Evolutionary conservation across 129 eudicot genomes (phyloP), one percentile per base, ranked within the genome.

Genomic region (Rutidosis leptorrhynchoides): DNA sequence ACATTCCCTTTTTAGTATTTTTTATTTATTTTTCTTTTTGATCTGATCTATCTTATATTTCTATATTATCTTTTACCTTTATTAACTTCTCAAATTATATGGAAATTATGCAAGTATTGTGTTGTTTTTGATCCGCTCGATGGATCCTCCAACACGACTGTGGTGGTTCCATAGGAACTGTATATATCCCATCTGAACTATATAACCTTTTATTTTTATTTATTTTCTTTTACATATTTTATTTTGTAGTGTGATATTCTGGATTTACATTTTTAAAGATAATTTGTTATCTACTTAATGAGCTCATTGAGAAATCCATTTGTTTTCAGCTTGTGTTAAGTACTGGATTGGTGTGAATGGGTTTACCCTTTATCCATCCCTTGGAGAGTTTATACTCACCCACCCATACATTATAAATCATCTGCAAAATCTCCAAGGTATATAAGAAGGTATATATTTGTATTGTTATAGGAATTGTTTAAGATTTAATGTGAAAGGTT

Each of bases 121-220:
- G 99, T 93, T 29, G 95, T 84, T 59, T 93, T 93, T 58, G 99
- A 93, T 46, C 99, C 99, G 5, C 68, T 93, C 73, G 99, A 93
- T 72, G 99, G 99, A 73, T 93, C 99, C 48, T 93, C 99, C 58
- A 93, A 93, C 89, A 93, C 20, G 99, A 93, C 79, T 93, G 99
- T 71, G 96, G 96, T 49, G 99, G 89, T 77, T 89, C 96, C 48
- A 89, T 93, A 64, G 99, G 99, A 79, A 93, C 99, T 40, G 99
- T 93, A 89, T 28, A 35, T 37, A 58, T 25, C 23, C 8, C 55
- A 22, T 46, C 5, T 21, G 28, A 35, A 46, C 63, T 6, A 27
- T 37, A 45, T 17, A 43, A 20, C 16, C 55, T 43, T n/a, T 14
- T 70, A 23, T 62, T 10, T 40, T 10, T 56, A 17, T n/a, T n/a